These are phyloP conservation scores for slime mould (Dictyostelium discoideum) DNA, from an alignment of 78 protist genomes.

Conservation along the genomic window DNA sequence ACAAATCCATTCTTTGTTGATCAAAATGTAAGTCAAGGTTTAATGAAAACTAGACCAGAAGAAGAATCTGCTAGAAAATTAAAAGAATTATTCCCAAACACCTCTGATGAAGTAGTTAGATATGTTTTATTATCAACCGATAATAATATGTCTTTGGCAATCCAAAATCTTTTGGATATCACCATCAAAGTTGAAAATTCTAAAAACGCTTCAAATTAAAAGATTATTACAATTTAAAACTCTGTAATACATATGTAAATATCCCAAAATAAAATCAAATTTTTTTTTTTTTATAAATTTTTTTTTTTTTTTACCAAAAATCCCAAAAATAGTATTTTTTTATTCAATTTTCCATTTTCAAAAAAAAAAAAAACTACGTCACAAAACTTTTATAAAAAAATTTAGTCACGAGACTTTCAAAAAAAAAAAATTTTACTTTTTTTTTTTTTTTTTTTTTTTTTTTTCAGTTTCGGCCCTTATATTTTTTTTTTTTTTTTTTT, in stretches of 20 bases:
- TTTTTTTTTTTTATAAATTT: background rate
- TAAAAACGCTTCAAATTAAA: background rate
- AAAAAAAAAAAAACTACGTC: no score
- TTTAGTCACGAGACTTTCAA: no score
- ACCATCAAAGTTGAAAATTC: background rate
- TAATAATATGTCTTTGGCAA: background rate
- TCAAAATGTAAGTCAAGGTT: background rate
- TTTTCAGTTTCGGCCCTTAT: background rate
- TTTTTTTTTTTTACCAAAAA: slow-evolving; percentile 13
- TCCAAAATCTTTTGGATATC: slow-evolving; percentile 57
- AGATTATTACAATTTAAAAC: background rate
- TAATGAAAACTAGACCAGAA: background rate
- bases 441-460: background rate
- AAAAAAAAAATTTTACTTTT: background rate
- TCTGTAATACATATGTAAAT: background rate
- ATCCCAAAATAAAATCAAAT: background rate
- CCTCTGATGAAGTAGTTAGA: background rate
- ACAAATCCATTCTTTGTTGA: background rate
- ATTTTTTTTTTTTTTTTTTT: background rate
- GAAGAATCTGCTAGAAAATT: background rate
- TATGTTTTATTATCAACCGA: slow-evolving; percentile 9
- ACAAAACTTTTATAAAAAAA: no score
- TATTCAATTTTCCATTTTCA: background rate
- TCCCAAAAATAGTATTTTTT: background rate
- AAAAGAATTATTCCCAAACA: slow-evolving; percentile 23